Evolutionary conservation across 768 basidiomycete species (phyloP), one percentile per base, ranked within the genome.

Genomic region (Rubroboletus pulcherrimus): DNA sequence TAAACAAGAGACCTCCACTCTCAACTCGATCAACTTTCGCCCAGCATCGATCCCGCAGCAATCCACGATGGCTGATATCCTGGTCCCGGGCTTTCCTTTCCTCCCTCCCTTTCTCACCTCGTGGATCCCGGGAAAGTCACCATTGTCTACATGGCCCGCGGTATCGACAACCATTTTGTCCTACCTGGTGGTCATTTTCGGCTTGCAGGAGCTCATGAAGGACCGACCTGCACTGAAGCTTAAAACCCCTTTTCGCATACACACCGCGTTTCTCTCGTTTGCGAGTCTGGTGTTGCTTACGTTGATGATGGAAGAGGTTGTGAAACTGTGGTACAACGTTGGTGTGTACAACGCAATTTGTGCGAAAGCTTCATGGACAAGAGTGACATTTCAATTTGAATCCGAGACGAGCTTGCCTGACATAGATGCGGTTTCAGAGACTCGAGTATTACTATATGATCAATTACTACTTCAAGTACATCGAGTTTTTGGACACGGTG

Each of bases 391-490:
- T 42, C 35, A 38, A 31, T 47, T 48, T 21, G 49, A 37, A 31
- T 34, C 48, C 40, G 40, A 49, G 35, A 40, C 52, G 50, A 30
- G 31, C 17, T 44, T 17, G 11, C 44, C 56, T 61, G 40, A 51
- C 44, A 45, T 19, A 46, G 49, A 46, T 14, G 34, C 26, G 26
- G 2, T 48, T 57, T 33, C 68, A 95, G 93, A 82, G 82, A 66
- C 78, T 97, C 75, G 89, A 96, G 74, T 86, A 93, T 65, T 97
- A 90, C 78, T 98, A 98, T 77, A 93, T 98, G 78, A 75, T 97
- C 77, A 97, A 98, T 77, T 97, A 98, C 76, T 93, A 86, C 75
- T 91, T 96, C 83, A 97, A 97, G 73, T 98, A 96, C 74, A 74
- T 94, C 61, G 96, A 98, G 74, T 83, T 98, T 55, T 67, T 93